A percentile compares a stretch with the other conserved stretches of the same genome.
phyloP scores from a whole-genome alignment of 2,329 filamentous ascomycete species.

The Fusarium verrucosum region DNA sequence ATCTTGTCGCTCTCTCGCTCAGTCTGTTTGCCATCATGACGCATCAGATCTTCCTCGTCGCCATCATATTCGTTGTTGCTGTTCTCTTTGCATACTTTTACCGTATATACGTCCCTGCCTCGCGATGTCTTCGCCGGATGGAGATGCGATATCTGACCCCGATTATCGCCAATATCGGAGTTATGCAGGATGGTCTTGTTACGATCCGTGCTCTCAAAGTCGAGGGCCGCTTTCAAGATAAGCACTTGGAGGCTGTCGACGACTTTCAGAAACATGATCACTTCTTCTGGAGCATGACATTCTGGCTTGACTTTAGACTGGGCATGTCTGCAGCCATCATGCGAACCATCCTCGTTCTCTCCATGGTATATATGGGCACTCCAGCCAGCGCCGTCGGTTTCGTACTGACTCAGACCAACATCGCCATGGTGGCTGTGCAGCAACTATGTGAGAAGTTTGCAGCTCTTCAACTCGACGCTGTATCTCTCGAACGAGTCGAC shows the following conservation, averaged over 20 bases:
- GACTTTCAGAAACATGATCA: conserved; percentile 95
- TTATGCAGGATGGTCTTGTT: conserved; percentile 83
- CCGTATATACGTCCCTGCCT: conserved; percentile 79
- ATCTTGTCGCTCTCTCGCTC: conserved; percentile 74
- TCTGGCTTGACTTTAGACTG: conserved; percentile 85
- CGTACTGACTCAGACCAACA: conserved; percentile 68
- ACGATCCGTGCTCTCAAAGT: conserved; percentile 87
- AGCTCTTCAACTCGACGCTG: conserved; percentile 89
- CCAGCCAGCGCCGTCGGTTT: conserved; percentile 85
- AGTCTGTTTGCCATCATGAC: conserved; percentile 81
- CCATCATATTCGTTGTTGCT: conserved; percentile 75
- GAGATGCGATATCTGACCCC: conserved; percentile 92
- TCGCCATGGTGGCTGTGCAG: conserved; percentile 51
- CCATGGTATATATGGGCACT: conserved; percentile 79
- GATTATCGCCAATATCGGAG: conserved; percentile 91
- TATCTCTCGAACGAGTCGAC: conserved; percentile 86
- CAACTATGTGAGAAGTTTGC: conserved; percentile 82
- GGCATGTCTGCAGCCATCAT: conserved; percentile 68
- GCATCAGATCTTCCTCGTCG: conserved; percentile 79
- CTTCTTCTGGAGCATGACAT: conserved; percentile 90
- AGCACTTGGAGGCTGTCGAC: conserved; percentile 83
- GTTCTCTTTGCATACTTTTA: conserved; percentile 78
- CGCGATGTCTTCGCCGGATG: conserved; percentile 81
- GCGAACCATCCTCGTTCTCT: conserved; percentile 75
- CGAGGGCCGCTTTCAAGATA: conserved; percentile 80